Base-by-base conservation (phyloP, 192 early-diverging fungal genomes). In the Umbelopsis vinacea region DNA sequence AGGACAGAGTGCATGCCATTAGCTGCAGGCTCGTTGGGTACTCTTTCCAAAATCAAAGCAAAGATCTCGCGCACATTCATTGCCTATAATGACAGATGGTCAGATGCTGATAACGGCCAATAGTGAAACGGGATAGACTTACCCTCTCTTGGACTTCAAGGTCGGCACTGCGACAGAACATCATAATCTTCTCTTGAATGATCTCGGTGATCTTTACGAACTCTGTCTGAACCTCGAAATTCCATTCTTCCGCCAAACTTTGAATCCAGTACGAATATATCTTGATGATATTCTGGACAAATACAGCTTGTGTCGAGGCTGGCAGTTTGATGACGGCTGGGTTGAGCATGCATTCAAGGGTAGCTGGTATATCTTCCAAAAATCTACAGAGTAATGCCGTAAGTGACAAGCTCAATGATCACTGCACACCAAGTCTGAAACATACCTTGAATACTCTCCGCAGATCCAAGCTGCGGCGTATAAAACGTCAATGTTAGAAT, bases 391-490 rank as follows among this genome's bases (percentile, higher is more conserved):
- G 0, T 23, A 22, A 29, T 2, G 33, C 40, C 5, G 24, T 48
- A 5, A 55, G 3, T 53, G 57, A 86, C 52, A 71, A 54, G 74
- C 45, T 66, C 48, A 75, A 73, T 48, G 67, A 71, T 14, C 69
- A 53, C 54, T 69, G 74, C 12, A 70, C 43, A 17, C 75, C 71
- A 6, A 21, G 23, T 43, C n/a, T 57, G 60, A 48, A 6, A 1
- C 40, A 21, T 88, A 85, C 63, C 81, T 73, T 73, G 90, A 91
- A 74, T 94, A 99, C 77, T 97, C 97, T 55, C 96, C 95, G 46
- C 90, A 82, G 33, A 97, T 89, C 89, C 94, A 99, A 9, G 95
- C 94, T 7, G 97, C 95, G 35, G 92, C 95, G 40, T 88, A 87
- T 19, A 98, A 71, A 0, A 97, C 90, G 66, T 86, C 84, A 15